These are phyloP conservation scores for Selaginella tamariscina DNA, from an alignment of 75 land plant genomes.

Conservation along the genomic window DNA sequence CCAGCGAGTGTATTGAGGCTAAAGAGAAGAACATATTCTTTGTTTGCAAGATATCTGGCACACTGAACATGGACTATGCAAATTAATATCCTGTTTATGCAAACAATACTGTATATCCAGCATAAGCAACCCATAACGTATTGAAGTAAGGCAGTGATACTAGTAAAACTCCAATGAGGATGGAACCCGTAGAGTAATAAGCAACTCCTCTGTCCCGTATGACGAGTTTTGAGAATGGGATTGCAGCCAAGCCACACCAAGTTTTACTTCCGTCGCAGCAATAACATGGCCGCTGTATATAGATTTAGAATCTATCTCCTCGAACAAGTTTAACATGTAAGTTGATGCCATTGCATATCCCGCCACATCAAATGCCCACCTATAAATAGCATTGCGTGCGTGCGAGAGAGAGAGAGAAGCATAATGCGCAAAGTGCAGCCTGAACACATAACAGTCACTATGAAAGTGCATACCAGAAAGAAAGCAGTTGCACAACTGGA, in stretches of 20 bases:
- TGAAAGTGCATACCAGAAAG: not conserved
- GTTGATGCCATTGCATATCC: constrained; percentile 21
- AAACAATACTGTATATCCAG: not conserved
- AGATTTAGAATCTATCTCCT: constrained; percentile 18
- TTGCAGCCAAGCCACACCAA: constrained; percentile 17
- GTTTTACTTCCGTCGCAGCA: constrained; percentile 20
- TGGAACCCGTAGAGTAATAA: constrained; percentile 7
- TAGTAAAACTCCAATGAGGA: not conserved
- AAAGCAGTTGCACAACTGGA: not conserved
- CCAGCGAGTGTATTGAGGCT: not conserved
- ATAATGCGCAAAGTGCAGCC: not conserved
- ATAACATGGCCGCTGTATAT: constrained; percentile 21
- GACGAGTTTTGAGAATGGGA: constrained; percentile 12
- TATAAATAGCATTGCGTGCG: too few relatives aligned
- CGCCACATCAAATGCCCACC: constrained; percentile 27
- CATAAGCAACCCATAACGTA: not conserved
- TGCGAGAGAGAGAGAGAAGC: not conserved
- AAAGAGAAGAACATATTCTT: not conserved
- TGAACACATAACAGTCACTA: not conserved
- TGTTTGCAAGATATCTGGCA: not conserved
- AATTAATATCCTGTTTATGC: not conserved
- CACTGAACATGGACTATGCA: not conserved
- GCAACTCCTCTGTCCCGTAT: constrained; percentile 6
- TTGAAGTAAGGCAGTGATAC: not conserved
- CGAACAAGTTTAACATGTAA: constrained; percentile 22